Conservation (phyloP, 768 basidiomycete genomes). For the Tubosaeta sp. region DNA sequence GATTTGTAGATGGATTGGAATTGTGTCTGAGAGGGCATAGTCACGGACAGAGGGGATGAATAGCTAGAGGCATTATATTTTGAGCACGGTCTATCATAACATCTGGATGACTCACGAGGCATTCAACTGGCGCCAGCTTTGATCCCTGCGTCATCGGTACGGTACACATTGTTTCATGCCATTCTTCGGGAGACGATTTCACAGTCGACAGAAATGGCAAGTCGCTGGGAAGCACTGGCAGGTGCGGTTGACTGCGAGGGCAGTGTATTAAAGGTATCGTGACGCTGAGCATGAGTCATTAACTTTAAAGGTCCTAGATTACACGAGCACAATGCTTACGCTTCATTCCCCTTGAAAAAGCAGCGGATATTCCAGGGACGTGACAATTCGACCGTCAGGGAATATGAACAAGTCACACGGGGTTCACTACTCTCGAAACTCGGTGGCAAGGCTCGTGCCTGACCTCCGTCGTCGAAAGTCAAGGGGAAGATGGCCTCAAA, state of each 20-base stretch:
- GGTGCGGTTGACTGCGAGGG: slow-evolving; percentile 52
- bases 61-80: slow-evolving; percentile 35
- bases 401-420: slow-evolving; percentile 41
- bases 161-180: slow-evolving; percentile 47
- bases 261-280: slow-evolving; percentile 46
- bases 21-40: slow-evolving; percentile 50
- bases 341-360: slow-evolving; percentile 44
- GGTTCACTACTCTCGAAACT: slow-evolving; percentile 31
- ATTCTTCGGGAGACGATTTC: slow-evolving; percentile 64
- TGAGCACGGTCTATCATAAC: neutral
- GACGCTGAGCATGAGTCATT: slow-evolving; percentile 32
- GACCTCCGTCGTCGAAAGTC: slow-evolving; percentile 37
- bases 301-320: neutral
- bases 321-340: slow-evolving; percentile 30
- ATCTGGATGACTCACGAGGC: slow-evolving; percentile 41
- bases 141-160: slow-evolving; percentile 37
- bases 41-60: slow-evolving; percentile 56
- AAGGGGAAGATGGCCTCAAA: slow-evolving; percentile 46
- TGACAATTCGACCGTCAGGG: slow-evolving; percentile 40
- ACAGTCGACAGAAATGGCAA: slow-evolving; percentile 53
- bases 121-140: slow-evolving; percentile 38
- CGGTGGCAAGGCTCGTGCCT: slow-evolving; percentile 44
- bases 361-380: slow-evolving; percentile 37
- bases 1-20: slow-evolving; percentile 66
- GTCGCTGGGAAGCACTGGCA: slow-evolving; percentile 44